These are phyloP conservation scores for Osmozyma mogii DNA, from an alignment of 805 yeast species.

Conservation along the genomic window DNA sequence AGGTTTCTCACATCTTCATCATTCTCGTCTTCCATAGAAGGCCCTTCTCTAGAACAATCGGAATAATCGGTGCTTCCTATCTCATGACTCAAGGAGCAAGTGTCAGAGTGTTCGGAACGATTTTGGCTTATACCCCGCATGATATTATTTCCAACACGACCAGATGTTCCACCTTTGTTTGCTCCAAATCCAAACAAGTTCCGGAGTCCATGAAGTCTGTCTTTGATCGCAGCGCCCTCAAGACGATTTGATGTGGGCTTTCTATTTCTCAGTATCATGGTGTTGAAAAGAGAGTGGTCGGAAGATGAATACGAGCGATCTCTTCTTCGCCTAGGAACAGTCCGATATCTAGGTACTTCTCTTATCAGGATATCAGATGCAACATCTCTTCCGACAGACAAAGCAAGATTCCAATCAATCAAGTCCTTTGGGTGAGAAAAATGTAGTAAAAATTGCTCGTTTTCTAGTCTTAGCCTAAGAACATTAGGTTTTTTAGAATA, in stretches of 20 bases:
- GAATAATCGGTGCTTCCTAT: too few relatives aligned
- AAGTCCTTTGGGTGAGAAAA: constrained; percentile 57
- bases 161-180: constrained; percentile 3
- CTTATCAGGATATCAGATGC: constrained; percentile 69
- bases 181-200: constrained; percentile 3
- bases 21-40: constrained; percentile 13
- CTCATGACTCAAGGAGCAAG: neutral
- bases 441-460: constrained; percentile 69
- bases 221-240: constrained; percentile 5
- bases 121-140: neutral
- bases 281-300: too few relatives aligned
- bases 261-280: constrained; percentile 3
- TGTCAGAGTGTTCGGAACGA: constrained; percentile 9
- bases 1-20: constrained; percentile 22
- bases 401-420: constrained; percentile 69
- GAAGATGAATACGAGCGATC: constrained; percentile 14
- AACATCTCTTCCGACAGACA: constrained; percentile 71
- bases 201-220: constrained; percentile 10
- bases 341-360: constrained; percentile 65
- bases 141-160: neutral
- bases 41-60: too few relatives aligned
- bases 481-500: constrained; percentile 64
- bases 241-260: constrained; percentile 2
- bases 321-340: constrained; percentile 72
- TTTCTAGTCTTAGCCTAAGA: constrained; percentile 70